Evolutionary conservation across 352 stramenopile species (phyloP).

Genomic region (Phytopythium oedochilum): DNA sequence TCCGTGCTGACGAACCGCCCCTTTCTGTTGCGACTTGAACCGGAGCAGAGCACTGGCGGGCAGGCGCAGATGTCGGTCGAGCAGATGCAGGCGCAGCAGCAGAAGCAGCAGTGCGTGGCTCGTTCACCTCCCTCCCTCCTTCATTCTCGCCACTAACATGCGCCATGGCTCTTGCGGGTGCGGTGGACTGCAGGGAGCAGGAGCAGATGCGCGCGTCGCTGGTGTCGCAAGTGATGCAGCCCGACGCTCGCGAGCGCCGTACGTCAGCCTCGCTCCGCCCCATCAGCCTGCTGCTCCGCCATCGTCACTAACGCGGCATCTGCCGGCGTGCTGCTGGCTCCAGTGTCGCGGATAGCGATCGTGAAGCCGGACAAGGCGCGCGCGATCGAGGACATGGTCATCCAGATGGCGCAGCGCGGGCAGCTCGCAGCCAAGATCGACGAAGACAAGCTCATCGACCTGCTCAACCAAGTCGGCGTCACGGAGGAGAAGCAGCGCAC

Average conservation of each 20-base stretch:
- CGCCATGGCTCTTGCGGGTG: neutral
- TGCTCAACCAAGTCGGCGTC: slow-evolving; percentile 73
- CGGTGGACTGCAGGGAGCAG: slow-evolving; percentile 36
- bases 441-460: slow-evolving; percentile 80
- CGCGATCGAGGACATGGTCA: slow-evolving; percentile 81
- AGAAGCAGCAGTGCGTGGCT: slow-evolving; percentile 67
- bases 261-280: no score
- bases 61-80: slow-evolving; percentile 63
- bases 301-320: neutral
- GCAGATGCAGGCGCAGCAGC: slow-evolving; percentile 82
- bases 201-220: slow-evolving; percentile 80
- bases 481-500: slow-evolving; percentile 83
- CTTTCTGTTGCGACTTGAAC: neutral
- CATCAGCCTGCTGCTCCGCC: no score
- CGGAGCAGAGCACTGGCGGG: neutral
- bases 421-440: slow-evolving; percentile 79
- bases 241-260: slow-evolving; percentile 75
- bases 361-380: slow-evolving; percentile 86
- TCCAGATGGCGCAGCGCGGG: slow-evolving; percentile 84
- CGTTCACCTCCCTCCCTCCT: neutral
- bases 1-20: neutral
- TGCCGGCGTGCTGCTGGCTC: neutral
- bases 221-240: slow-evolving; percentile 72
- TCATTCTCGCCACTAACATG: neutral
- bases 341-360: slow-evolving; percentile 85